Percentiles rank a stretch among this genome's conserved stretches.
Conservation (phyloP, 2,329 filamentous ascomycete genomes). For the Nannizziopsis barbatae region DNA sequence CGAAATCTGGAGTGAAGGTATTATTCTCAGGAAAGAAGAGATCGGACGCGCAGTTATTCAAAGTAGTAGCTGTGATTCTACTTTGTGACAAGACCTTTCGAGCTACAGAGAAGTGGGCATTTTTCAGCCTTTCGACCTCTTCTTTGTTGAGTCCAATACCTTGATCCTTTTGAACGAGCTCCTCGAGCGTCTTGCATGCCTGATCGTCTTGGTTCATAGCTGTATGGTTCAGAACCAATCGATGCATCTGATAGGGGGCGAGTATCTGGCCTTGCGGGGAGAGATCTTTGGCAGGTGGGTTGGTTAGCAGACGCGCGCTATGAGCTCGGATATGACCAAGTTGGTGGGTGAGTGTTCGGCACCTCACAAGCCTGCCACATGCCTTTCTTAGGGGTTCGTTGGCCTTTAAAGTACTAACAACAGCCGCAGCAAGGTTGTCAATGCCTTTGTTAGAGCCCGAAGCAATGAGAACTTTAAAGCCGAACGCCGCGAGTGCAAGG, state of each 20-base stretch:
- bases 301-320: neutral
- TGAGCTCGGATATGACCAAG: neutral
- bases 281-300: neutral
- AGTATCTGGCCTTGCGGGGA: neutral
- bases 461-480: slow-evolving; percentile 6
- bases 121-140: neutral
- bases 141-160: neutral
- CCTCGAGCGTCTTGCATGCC: neutral
- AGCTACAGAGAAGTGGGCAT: neutral
- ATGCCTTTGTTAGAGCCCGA: slow-evolving; percentile 10
- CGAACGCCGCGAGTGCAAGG: slow-evolving; percentile 5
- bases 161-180: neutral
- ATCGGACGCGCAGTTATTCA: neutral
- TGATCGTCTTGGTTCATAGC: neutral
- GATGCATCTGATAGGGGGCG: neutral
- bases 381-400: neutral
- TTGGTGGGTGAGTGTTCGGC: neutral
- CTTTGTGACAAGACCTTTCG: neutral
- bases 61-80: neutral
- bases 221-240: neutral
- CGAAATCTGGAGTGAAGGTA: slow-evolving; percentile 9
- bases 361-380: neutral
- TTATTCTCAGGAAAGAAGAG: neutral
- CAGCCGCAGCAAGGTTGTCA: slow-evolving; percentile 7
- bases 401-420: slow-evolving; percentile 1